phyloP scores from a whole-genome alignment of 345 rosid species.

The Corchorus olitorius region DNA sequence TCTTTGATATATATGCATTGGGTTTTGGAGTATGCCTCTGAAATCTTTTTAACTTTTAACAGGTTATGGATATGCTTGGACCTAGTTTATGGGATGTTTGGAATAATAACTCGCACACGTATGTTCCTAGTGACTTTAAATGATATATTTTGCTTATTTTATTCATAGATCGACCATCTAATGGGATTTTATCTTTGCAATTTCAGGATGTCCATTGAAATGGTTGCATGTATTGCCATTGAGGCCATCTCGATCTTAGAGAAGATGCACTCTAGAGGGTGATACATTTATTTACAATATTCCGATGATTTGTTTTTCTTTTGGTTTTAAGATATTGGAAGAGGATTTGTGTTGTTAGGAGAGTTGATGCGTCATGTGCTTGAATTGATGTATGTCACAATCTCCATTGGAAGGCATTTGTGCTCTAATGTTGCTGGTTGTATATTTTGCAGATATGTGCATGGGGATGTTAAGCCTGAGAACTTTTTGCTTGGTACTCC shows the following conservation, averaged over 20 bases:
- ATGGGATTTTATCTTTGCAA: slow-evolving; percentile 12
- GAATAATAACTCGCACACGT: slow-evolving; percentile 72
- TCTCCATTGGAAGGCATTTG: neutral
- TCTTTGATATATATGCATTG: neutral
- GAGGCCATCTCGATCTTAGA: slow-evolving; percentile 90
- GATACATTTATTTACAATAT: slow-evolving; percentile 23
- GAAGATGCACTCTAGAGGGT: slow-evolving; percentile 93
- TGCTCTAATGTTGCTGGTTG: slow-evolving; percentile 18
- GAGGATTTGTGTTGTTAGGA: neutral
- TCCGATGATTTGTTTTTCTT: slow-evolving; percentile 10
- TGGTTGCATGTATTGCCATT: slow-evolving; percentile 92
- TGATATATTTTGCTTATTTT: slow-evolving; percentile 4
- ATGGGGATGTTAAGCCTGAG: slow-evolving; percentile 98
- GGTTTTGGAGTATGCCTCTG: slow-evolving; percentile 17
- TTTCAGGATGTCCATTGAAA: slow-evolving; percentile 76
- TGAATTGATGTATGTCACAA: neutral
- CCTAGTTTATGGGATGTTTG: slow-evolving; percentile 91
- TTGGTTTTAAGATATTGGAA: slow-evolving; percentile 9
- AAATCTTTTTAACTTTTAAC: slow-evolving; percentile 18
- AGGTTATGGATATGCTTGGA: slow-evolving; percentile 95
- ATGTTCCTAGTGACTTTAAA: slow-evolving; percentile 25
- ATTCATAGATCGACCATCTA: slow-evolving; percentile 13
- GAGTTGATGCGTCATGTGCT: neutral
- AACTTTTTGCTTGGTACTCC: slow-evolving; percentile 92
- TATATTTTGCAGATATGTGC: slow-evolving; percentile 70